Evolutionary conservation across 768 basidiomycete genomes (phyloP).

Genomic region (Lentinula sp.): DNA sequence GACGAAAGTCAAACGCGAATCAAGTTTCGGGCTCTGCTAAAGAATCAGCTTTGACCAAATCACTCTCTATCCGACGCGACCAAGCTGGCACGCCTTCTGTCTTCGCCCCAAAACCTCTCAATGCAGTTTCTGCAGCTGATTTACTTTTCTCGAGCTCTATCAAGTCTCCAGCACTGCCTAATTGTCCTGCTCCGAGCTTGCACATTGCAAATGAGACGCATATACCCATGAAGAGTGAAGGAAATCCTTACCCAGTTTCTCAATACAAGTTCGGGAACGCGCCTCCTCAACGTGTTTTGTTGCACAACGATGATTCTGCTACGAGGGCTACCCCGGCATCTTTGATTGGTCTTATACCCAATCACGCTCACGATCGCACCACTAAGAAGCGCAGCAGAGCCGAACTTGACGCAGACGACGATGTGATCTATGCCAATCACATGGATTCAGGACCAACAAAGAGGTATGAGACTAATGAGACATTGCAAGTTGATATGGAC

Average conservation of each 20-base stretch:
- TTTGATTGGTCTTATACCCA: not conserved
- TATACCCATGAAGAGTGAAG: not conserved
- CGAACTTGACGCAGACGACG: not conserved
- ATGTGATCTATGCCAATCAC: not conserved
- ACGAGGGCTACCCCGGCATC: not conserved
- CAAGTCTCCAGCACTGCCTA: not conserved
- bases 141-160: not conserved
- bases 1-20: not conserved
- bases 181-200: not conserved
- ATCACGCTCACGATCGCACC: not conserved
- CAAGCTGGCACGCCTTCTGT: not conserved
- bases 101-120: conserved; percentile 2
- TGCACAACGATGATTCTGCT: not conserved
- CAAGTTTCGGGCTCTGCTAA: not conserved
- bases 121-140: not conserved
- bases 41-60: not conserved
- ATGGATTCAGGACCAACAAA: not conserved
- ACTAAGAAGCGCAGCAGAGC: not conserved
- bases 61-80: not conserved
- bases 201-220: not conserved
- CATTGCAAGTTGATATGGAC: not conserved
- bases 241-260: not conserved
- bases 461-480: not conserved
- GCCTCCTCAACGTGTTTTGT: conserved; percentile 4
- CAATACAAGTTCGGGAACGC: not conserved